Base-by-base conservation (phyloP, 768 basidiomycete genomes). In the Mycena galericulata region DNA sequence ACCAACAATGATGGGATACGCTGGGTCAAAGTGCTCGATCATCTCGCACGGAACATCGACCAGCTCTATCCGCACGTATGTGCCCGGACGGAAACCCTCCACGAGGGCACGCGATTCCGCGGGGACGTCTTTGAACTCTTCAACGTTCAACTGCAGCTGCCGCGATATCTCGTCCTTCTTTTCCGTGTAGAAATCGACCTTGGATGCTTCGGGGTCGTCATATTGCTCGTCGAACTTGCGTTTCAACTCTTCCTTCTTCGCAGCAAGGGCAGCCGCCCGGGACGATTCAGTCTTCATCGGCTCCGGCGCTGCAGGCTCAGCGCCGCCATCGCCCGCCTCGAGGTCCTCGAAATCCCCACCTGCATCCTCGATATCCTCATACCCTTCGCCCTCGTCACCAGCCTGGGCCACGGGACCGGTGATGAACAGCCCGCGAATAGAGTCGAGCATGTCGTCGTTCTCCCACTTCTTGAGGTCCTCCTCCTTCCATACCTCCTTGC, bases 161-260 rank as follows among this genome's bases (percentile, higher is more conserved):
- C 87, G 86, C 24, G 94, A 88, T 75, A 99, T 94, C 75, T 96
- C 95, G 22, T 93, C 94, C 81, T 98, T 99, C 78, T 93, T 91
- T 75, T 92, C 89, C 54, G 91, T 89, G 82, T 98, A 99, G 75
- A 98, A 98, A 75, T 96, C 94, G 77, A 89, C 80, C 73, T 93
- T 92, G 62, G 89, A 80, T 61, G 87, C 85, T 47, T 93, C 92
- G 3, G 93, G 92, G 71, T 96, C 95, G 77, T 98, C 96, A 79
- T 98, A 98, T 79, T 97, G 93, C 73, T 95, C 94, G 79, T 99
- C 95, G 76, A 99, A 99, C 78, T 97, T 97, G 71, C 91, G 90
- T 80, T 98, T 98, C 66, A 98, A 87, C 2, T 86, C 89, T 73
- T 94, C 95, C 82, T 98, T 98, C 82, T 97, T 98, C 32, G 87